phyloP scores from a whole-genome alignment of 768 basidiomycete genomes.

The Suillus ampliporus region DNA sequence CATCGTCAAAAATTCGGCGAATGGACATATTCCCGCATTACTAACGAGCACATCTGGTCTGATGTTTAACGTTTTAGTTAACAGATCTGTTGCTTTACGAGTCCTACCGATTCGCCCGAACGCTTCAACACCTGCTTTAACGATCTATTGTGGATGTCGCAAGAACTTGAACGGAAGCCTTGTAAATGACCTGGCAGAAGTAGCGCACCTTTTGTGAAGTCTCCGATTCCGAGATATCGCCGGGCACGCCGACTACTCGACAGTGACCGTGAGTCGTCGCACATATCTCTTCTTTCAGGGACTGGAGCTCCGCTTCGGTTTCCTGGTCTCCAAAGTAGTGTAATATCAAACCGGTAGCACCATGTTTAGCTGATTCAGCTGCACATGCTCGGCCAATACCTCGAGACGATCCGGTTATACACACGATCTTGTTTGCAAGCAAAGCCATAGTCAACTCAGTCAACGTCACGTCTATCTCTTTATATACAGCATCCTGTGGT shows the following conservation, averaged over 20 bases:
- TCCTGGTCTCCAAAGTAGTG: slow-evolving; percentile 70
- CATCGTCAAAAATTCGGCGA: slow-evolving; percentile 72
- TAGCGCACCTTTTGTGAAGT: slow-evolving; percentile 58
- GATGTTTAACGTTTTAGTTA: neutral
- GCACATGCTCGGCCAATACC: slow-evolving; percentile 78
- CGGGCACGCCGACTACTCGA: slow-evolving; percentile 56
- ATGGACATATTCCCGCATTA: slow-evolving; percentile 76
- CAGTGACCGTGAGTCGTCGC: slow-evolving; percentile 38
- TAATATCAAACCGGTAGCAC: slow-evolving; percentile 65
- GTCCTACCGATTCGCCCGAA: slow-evolving; percentile 69
- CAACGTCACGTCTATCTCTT: neutral
- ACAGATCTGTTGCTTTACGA: neutral
- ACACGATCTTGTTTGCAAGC: slow-evolving; percentile 61
- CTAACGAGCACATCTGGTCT: slow-evolving; percentile 53
- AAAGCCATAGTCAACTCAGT: slow-evolving; percentile 41
- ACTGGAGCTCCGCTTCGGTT: slow-evolving; percentile 53
- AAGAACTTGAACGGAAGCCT: neutral
- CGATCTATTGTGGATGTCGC: slow-evolving; percentile 51
- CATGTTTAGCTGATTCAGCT: slow-evolving; percentile 66
- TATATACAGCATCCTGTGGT: neutral
- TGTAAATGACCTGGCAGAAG: slow-evolving; percentile 2
- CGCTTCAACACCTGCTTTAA: slow-evolving; percentile 57
- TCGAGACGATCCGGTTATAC: slow-evolving; percentile 75
- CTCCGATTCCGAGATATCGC: slow-evolving; percentile 65
- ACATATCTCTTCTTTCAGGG: slow-evolving; percentile 51